A percentile compares a stretch with the other conserved stretches of the same genome.
phyloP scores from a whole-genome alignment of 495 filamentous ascomycete genomes.

The Hyphodiscus hymeniophilus region DNA sequence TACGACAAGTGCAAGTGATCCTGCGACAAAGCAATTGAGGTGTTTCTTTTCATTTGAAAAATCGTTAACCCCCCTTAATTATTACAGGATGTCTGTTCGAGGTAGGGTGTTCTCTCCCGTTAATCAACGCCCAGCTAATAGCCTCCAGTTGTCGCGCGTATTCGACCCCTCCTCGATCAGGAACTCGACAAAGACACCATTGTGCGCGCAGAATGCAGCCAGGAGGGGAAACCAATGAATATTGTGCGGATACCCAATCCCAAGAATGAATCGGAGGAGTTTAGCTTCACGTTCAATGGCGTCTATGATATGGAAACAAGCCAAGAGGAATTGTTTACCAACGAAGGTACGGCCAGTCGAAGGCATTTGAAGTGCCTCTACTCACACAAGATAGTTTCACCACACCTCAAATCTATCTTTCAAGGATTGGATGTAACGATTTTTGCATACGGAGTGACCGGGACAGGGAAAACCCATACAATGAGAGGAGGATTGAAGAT shows the following conservation, averaged over 20 bases:
- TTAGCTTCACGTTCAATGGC: slow-evolving; percentile 89
- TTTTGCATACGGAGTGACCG: slow-evolving; percentile 94
- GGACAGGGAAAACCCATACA: slow-evolving; percentile 95
- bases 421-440: slow-evolving; percentile 88
- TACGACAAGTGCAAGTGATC: slow-evolving; percentile 19
- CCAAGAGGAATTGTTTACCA: slow-evolving; percentile 80
- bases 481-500: slow-evolving; percentile 92
- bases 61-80: slow-evolving; percentile 8
- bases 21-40: background rate
- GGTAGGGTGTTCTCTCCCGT: slow-evolving; percentile 7
- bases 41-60: background rate
- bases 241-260: slow-evolving; percentile 89
- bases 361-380: background rate
- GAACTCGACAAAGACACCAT: slow-evolving; percentile 82
- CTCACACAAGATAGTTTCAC: slow-evolving; percentile 33
- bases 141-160: slow-evolving; percentile 64
- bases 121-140: background rate
- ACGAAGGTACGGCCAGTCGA: slow-evolving; percentile 60
- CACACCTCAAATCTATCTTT: slow-evolving; percentile 80
- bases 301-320: slow-evolving; percentile 75
- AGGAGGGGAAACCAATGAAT: slow-evolving; percentile 49
- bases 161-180: slow-evolving; percentile 76
- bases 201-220: slow-evolving; percentile 51
- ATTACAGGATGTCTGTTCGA: slow-evolving; percentile 20
- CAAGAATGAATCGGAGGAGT: slow-evolving; percentile 84